Evolutionary conservation across 768 basidiomycete species (phyloP), one percentile per base, ranked within the genome.

Genomic region (Pleurotus tuoliensis): DNA sequence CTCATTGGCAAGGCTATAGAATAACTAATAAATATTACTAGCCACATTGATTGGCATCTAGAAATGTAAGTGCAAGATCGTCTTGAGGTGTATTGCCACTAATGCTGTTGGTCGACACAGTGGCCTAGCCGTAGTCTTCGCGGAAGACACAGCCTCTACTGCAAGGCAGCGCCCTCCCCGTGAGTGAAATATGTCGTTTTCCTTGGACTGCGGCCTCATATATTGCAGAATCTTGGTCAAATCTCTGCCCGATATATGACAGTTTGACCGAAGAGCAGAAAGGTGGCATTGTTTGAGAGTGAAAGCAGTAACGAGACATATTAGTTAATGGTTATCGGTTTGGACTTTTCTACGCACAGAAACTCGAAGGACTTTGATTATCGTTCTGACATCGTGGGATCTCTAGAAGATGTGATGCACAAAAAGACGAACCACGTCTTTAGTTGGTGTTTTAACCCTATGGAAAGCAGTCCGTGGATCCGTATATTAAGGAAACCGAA

Each of bases 21-120:
- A n/a, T 57, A 39, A 34, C 22, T 1, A 7, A 18, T 7, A 41
- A 9, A 16, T 13, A 16, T 13, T 54, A 12, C 51, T 18, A 73
- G 72, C 52, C 77, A 79, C 56, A 76, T 77, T 49, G 72, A 74
- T 44, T 77, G 70, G 69, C 76, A 77, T 61, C 61, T 77, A 38
- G 69, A 66, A n/a, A 62, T 63, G 63, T 66, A 24, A 47, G 62
- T 46, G 46, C 5, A 43, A 6, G 3, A 12, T 52, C 16, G 6
- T 52, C n/a, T 40, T 12, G 9, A 18, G 22, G 6, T 16, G 7
- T 7, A 9, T 4, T 25, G 24, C 18, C 37, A 39, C n/a, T 41
- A 30, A 30, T 30, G 51, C 5, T 25, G 15, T 37, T 16, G 9
- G 18, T 6, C 12, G 16, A 7, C 2, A 0, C 51, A 53, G 51